Conservation (phyloP, 805 yeast species). For the Debaryomyces prosopidis region DNA sequence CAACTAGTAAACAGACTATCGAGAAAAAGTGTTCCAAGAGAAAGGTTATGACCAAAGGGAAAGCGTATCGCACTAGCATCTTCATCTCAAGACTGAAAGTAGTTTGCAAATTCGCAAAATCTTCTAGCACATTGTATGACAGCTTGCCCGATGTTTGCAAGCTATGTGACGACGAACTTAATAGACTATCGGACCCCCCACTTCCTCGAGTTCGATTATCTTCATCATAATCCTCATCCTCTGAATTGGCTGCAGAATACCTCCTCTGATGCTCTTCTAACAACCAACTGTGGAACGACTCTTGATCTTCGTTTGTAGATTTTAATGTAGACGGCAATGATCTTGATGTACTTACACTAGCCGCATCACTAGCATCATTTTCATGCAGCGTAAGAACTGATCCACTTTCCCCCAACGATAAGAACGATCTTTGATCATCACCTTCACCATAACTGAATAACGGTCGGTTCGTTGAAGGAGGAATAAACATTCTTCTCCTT, state of each 20-base stretch:
- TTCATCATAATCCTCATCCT: conserved; percentile 14
- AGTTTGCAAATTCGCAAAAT: conserved; percentile 33
- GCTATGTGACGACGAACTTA: conserved; percentile 3
- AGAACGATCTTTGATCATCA: conserved; percentile 44
- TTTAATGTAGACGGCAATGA: conserved; percentile 42
- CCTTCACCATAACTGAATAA: conserved; percentile 44
- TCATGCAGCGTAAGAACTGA: conserved; percentile 23
- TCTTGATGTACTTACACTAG: conserved; percentile 41
- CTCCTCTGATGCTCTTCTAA: conserved; percentile 43
- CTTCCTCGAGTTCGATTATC: conserved; percentile 3
- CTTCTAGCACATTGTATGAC: conserved; percentile 24
- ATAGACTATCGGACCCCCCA: background rate
- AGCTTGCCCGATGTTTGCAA: conserved; percentile 1
- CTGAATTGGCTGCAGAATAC: conserved; percentile 20
- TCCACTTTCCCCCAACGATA: conserved; percentile 39
- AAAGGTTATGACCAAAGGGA: conserved; percentile 44
- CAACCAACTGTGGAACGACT: conserved; percentile 44
- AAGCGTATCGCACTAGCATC: conserved; percentile 30
- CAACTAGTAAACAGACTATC: conserved; percentile 42
- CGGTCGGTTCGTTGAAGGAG: conserved; percentile 45
- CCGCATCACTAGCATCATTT: conserved; percentile 37
- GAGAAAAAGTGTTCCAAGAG: conserved; percentile 45
- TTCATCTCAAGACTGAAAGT: conserved; percentile 24
- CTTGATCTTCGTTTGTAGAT: conserved; percentile 38
- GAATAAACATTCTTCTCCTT: conserved; percentile 41